These are phyloP conservation scores for Phytopythium delawarense DNA, from an alignment of 352 stramenopile species.

Conservation along the genomic window DNA sequence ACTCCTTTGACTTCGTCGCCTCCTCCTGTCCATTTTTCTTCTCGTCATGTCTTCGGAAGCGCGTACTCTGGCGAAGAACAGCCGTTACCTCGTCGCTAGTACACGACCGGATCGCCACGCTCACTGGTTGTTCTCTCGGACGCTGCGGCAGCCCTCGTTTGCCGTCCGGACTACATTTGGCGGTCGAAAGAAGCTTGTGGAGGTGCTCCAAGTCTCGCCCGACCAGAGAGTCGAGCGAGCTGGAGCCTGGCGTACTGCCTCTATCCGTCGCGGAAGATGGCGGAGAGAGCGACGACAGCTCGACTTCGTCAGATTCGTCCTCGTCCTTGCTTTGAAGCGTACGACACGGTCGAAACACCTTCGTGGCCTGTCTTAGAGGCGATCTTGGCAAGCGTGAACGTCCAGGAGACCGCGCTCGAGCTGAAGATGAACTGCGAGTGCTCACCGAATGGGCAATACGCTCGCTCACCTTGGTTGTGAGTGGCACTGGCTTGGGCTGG, in stretches of 20 bases:
- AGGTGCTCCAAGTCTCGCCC: constrained; percentile 39
- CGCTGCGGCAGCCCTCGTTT: not conserved
- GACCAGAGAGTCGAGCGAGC: constrained; percentile 49
- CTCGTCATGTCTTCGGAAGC: constrained; percentile 18
- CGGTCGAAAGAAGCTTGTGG: constrained; percentile 30
- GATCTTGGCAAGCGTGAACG: constrained; percentile 1
- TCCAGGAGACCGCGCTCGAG: constrained; percentile 5
- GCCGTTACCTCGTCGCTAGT: constrained; percentile 28
- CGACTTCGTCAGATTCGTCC: not conserved
- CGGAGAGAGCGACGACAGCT: constrained; percentile 20
- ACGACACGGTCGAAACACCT: not conserved
- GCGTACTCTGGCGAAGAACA: constrained; percentile 26
- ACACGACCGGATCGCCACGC: constrained; percentile 9
- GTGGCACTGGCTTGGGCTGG: not conserved
- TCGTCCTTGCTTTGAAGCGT: not conserved
- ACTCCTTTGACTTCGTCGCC: not conserved
- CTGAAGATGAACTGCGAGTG: not conserved
- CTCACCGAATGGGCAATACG: not conserved
- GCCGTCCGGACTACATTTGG: constrained; percentile 4
- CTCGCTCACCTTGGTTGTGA: not conserved
- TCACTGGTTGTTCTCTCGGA: not conserved
- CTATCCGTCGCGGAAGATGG: constrained; percentile 18
- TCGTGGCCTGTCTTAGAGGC: not conserved
- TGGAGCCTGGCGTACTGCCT: constrained; percentile 16
- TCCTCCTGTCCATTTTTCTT: not conserved